phyloP scores from a whole-genome alignment of 768 basidiomycete species.

The Leccinum subtestaceum region DNA sequence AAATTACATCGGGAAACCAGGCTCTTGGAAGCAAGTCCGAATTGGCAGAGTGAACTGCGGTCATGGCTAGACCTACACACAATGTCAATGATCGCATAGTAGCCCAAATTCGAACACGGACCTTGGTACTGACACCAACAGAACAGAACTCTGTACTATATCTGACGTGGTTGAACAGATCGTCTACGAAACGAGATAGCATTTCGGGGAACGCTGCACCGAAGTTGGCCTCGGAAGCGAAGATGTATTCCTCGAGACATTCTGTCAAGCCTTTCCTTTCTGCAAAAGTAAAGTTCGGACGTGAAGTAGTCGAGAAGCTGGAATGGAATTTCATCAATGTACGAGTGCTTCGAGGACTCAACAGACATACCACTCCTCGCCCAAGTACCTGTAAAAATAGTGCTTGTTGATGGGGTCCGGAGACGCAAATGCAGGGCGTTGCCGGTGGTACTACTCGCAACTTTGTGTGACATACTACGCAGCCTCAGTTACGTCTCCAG shows the following conservation, averaged over 20 bases:
- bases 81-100: constrained; percentile 23
- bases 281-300: constrained; percentile 32
- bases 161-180: constrained; percentile 63
- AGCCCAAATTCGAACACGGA: constrained; percentile 38
- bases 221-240: constrained; percentile 38
- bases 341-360: not conserved
- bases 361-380: constrained; percentile 47
- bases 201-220: constrained; percentile 34
- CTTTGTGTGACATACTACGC: constrained; percentile 38
- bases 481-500: constrained; percentile 31
- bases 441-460: constrained; percentile 28
- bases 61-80: constrained; percentile 51
- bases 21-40: constrained; percentile 17
- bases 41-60: constrained; percentile 33
- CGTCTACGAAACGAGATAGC: constrained; percentile 54
- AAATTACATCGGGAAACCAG: constrained; percentile 25
- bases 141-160: constrained; percentile 62
- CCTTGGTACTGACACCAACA: constrained; percentile 60
- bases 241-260: no score
- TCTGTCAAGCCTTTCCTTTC: constrained; percentile 35
- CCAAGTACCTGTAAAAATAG: constrained; percentile 56
- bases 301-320: constrained; percentile 59
- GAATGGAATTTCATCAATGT: not conserved
- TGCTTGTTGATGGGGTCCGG: constrained; percentile 23
- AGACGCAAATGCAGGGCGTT: constrained; percentile 20